These are phyloP conservation scores for Populus alba DNA, from an alignment of 345 rosid genomes.

Conservation along the genomic window DNA sequence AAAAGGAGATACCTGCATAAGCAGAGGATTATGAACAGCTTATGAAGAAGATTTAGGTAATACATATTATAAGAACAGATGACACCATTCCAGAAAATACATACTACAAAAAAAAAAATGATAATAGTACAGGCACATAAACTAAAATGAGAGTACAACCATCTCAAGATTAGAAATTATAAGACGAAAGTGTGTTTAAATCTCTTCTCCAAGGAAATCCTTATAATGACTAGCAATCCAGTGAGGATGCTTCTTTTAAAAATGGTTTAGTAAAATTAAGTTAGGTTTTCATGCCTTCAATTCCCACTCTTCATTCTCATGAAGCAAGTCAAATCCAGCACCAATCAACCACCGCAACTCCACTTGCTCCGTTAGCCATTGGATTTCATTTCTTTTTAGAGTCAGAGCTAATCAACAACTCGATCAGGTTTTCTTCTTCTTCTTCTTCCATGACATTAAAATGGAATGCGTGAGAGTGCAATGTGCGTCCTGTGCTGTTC, in stretches of 20 bases:
- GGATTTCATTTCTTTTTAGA: slow-evolving; percentile 23
- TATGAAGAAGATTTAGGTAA: slow-evolving; percentile 31
- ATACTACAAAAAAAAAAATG: too few species aligned
- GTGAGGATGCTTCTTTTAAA: too few species aligned
- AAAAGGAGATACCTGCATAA: slow-evolving; percentile 62
- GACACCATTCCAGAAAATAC: too few species aligned
- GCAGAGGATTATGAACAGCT: slow-evolving; percentile 76
- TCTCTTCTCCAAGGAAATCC: too few species aligned
- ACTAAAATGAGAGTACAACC: too few species aligned
- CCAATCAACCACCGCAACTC: slow-evolving; percentile 27
- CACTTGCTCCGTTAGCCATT: slow-evolving; percentile 22
- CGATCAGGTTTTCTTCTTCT: slow-evolving; percentile 36
- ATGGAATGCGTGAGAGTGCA: background rate
- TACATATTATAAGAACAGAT: too few species aligned
- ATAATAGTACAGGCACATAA: too few species aligned
- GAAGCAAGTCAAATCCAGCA: slow-evolving; percentile 71
- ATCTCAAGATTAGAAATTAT: too few species aligned
- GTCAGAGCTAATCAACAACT: slow-evolving; percentile 44
- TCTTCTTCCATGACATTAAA: background rate
- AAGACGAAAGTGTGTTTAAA: too few species aligned
- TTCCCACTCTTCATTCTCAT: slow-evolving; percentile 83
- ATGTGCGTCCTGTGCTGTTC: slow-evolving; percentile 2
- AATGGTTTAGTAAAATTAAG: too few species aligned
- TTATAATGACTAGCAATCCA: too few species aligned
- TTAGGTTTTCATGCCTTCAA: slow-evolving; percentile 46